phyloP scores from a whole-genome alignment of 345 rosid genomes.

The Stellera chamaejasme region DNA sequence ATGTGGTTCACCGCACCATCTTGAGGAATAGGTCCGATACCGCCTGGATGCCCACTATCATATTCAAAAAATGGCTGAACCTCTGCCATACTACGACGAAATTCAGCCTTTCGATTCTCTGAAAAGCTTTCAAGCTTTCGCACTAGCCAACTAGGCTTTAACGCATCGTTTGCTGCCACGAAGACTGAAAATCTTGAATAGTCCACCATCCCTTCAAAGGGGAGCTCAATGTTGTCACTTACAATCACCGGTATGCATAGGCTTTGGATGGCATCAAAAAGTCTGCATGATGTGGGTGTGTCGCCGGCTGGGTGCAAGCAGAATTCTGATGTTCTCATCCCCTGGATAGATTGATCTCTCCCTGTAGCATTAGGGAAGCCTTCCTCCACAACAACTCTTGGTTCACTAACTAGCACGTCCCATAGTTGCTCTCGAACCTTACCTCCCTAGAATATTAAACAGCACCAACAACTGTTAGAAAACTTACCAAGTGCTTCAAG shows the following conservation, averaged over 20 bases:
- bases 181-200: conserved; percentile 73
- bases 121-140: conserved; percentile 52
- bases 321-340: conserved; percentile 89
- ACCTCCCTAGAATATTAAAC: conserved; percentile 51
- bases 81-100: conserved; percentile 45
- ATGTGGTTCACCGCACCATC: conserved; percentile 87
- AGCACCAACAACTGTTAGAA: background rate
- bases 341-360: conserved; percentile 75
- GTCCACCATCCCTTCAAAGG: conserved; percentile 80
- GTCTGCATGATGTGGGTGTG: conserved; percentile 93
- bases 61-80: conserved; percentile 60
- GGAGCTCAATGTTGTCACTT: conserved; percentile 85
- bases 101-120: conserved; percentile 32
- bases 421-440: conserved; percentile 73
- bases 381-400: conserved; percentile 71
- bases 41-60: conserved; percentile 52
- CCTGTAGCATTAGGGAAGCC: conserved; percentile 97
- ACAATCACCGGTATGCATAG: conserved; percentile 88
- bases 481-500: background rate
- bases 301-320: conserved; percentile 98
- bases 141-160: conserved; percentile 65
- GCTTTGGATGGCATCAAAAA: conserved; percentile 93
- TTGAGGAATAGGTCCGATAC: conserved; percentile 56
- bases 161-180: conserved; percentile 60
- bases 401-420: conserved; percentile 64